Percentiles rank a stretch among this genome's conserved stretches.
These are phyloP conservation scores for Fusarium oligoseptatum DNA, from an alignment of 2,329 filamentous ascomycete genomes.

Conservation along the genomic window DNA sequence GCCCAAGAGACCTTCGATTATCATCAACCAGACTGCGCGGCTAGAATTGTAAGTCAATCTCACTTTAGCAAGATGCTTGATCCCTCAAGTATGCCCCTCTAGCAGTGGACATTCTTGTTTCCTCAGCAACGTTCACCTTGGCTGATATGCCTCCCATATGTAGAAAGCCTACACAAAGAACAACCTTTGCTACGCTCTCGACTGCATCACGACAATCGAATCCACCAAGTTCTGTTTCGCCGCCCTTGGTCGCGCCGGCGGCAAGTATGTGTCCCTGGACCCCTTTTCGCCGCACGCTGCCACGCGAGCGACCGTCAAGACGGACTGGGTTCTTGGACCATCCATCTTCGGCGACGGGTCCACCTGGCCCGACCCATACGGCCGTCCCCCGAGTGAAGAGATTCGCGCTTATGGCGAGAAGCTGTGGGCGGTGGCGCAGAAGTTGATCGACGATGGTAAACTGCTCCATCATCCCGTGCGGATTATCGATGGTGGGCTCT, in stretches of 20 bases:
- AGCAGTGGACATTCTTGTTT: too few relatives aligned
- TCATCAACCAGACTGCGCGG: slow-evolving; percentile 35
- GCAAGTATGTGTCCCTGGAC: slow-evolving; percentile 20
- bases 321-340: slow-evolving; percentile 11
- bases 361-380: slow-evolving; percentile 7
- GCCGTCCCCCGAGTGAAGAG: neutral
- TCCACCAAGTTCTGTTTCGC: slow-evolving; percentile 54
- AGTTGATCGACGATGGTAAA: neutral
- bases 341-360: slow-evolving; percentile 4
- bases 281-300: neutral
- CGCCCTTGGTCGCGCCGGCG: slow-evolving; percentile 49
- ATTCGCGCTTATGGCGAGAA: neutral
- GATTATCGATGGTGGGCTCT: neutral
- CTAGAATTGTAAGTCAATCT: slow-evolving; percentile 28
- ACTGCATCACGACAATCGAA: slow-evolving; percentile 48
- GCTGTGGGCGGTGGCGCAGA: neutral
- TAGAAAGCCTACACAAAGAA: slow-evolving; percentile 34
- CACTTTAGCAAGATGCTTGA: neutral
- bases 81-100: too few relatives aligned
- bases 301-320: slow-evolving; percentile 5
- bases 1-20: slow-evolving; percentile 61
- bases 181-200: slow-evolving; percentile 50
- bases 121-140: neutral
- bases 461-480: neutral
- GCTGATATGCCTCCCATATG: neutral